Base-by-base conservation (phyloP, 495 filamentous ascomycete species). In the Wilcoxina mikolae region DNA sequence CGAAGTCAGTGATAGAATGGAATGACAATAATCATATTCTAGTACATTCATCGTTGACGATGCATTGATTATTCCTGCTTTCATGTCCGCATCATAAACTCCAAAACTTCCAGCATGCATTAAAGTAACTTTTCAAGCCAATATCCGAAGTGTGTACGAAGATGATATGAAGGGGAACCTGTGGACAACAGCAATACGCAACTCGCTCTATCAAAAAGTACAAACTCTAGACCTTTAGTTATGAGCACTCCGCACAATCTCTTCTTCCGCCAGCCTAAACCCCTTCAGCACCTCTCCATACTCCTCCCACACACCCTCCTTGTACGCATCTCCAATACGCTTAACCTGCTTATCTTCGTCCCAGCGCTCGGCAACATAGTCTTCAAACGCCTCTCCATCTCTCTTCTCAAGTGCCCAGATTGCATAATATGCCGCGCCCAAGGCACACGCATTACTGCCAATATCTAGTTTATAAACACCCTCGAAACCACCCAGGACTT, bases 351-450 rank as follows among this genome's bases (percentile, higher is more conserved):
- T 79, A 60, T 83, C 81, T 70, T 95, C 90, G 52, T 76, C 76
- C 91, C 91, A 98, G 55, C 91, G 71, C 56, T 73, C 66, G 1
- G 81, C 84, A 42, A 98, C 80, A 58, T 93, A 72, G 33, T 88
- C 80, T 65, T 95, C 91, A 72, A 95, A 98, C 9, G 76, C 80
- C 23, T 76, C 76, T 1, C 63, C 51, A 7, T 54, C 63, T 20
- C 67, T 61, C 27, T 85, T 70, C 70, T 95, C 87, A 28, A 85
- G 71, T 0, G 81, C 85, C 91, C 91, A 98, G 0, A 89, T 82
- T 46, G 91, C 90, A 70, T 95, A 95, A 67, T 98, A 95, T n/a
- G 90, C 91, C 17, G 87, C 87, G 10, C 89, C 91, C 7, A 98
- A 68, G 18, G 89, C 91, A 68, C 91, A 98, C 26, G 91, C 89